Evolutionary conservation across 2,329 filamentous ascomycete species (phyloP), one percentile per base, ranked within the genome.

Genomic region (Xylariales sp.): DNA sequence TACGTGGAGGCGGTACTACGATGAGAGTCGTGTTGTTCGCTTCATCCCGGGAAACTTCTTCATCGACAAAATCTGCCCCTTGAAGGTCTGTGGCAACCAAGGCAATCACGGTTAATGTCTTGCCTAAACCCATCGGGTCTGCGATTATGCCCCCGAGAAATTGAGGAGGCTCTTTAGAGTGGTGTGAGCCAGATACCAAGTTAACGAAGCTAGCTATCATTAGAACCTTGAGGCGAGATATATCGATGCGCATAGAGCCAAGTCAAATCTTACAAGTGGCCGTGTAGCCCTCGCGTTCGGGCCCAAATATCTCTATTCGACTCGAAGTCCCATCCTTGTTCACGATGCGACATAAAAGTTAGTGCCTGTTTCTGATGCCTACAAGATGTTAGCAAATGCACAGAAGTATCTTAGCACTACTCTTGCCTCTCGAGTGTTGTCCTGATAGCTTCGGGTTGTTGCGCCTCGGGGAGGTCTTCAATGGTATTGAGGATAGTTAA

Each of bases 101-200:
- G 0, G 82, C 72, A 36, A 84, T 80, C 79, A 83, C 83, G 0
- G 79, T 79, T 1, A 83, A 65, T 0, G 82, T 83, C 64, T 85
- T 85, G 0, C 83, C 83, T 0, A 84, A 72, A 0, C 83, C 83
- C 83, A 84, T 84, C 0, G 79, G 76, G 60, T 84, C 83, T 0
- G 82, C 83, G 28, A 84, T 73, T 18, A 84, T 81, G 0, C 83
- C 83, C 0, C 83, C 83, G 10, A 73, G 75, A 16, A 82, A 83
- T 0, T 73, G 48, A 4, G 73, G 69, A 0, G 75, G 70, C 30
- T 55, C 50, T 48, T 49, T 56, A 32, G 50, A 62, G 49, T 62
- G 60, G 41, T 62, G 43, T 9, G 43, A 49, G 23, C 43, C 30
- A 34, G 60, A 62, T 49, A 62, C 41, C 14, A 62, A 3, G 23